A percentile compares a stretch with the other conserved stretches of the same genome.
Conservation (phyloP, 148 eudicot species). For the Polygonum maritimum region DNA sequence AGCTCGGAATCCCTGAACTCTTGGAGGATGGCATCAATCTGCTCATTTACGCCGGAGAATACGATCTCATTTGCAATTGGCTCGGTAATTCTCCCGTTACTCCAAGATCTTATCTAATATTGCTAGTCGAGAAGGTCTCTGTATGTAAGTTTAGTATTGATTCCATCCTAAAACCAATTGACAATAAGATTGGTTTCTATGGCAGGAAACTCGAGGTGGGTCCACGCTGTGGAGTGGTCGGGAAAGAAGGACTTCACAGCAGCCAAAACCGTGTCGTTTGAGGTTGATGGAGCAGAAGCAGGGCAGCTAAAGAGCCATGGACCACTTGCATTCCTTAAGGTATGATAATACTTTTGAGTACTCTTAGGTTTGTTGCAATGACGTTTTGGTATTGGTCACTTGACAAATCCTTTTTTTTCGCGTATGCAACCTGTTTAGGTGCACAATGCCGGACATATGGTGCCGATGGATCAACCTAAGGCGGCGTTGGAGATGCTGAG, state of each 20-base stretch:
- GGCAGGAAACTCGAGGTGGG: slow-evolving; percentile 93
- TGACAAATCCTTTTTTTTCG: not conserved
- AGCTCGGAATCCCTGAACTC: slow-evolving; percentile 72
- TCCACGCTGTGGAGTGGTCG: slow-evolving; percentile 81
- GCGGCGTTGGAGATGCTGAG: slow-evolving; percentile 72
- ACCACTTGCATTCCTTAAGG: slow-evolving; percentile 83
- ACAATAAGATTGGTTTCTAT: not conserved
- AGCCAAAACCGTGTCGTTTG: slow-evolving; percentile 52
- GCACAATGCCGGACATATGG: slow-evolving; percentile 94
- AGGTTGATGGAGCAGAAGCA: slow-evolving; percentile 67
- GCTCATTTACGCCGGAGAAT: slow-evolving; percentile 92
- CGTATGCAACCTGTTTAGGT: slow-evolving; percentile 31
- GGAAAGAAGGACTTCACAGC: slow-evolving; percentile 59
- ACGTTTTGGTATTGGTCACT: not conserved
- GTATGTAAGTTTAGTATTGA: not conserved
- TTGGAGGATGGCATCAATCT: slow-evolving; percentile 73
- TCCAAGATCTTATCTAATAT: not conserved
- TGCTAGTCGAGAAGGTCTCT: not conserved
- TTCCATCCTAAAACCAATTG: not conserved
- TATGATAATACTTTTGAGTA: not conserved
- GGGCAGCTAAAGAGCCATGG: slow-evolving; percentile 64
- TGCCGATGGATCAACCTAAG: slow-evolving; percentile 96
- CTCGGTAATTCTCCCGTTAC: slow-evolving; percentile 39
- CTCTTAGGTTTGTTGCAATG: not conserved
- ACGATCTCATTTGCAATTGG: slow-evolving; percentile 97